phyloP scores from a whole-genome alignment of 2,329 filamentous ascomycete species.

The Talaromyces verruculosus region DNA sequence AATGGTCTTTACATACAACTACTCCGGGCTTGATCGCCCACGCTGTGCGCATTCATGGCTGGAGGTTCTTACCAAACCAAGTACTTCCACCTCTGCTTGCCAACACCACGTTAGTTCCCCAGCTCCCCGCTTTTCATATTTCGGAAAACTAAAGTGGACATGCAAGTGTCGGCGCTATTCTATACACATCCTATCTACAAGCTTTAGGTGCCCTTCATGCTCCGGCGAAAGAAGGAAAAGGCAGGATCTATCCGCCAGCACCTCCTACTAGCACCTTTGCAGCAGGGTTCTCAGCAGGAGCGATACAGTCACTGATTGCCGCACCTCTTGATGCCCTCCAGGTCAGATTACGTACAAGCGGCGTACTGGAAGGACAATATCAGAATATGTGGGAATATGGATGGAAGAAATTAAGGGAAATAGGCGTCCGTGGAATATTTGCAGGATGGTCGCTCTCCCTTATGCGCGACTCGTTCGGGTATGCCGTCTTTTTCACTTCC shows the following conservation, averaged over 20 bases:
- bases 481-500: constrained; percentile 61
- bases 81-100: constrained; percentile 63
- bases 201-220: constrained; percentile 58
- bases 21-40: constrained; percentile 62
- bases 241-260: constrained; percentile 61
- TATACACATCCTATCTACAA: constrained; percentile 65
- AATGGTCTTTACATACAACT: constrained; percentile 62
- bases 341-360: constrained; percentile 59
- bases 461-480: constrained; percentile 61
- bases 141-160: background rate
- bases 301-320: constrained; percentile 61
- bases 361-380: constrained; percentile 60
- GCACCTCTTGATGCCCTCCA: constrained; percentile 65
- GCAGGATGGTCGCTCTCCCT: constrained; percentile 63
- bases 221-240: constrained; percentile 56
- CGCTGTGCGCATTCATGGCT: constrained; percentile 61
- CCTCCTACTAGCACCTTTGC: constrained; percentile 54
- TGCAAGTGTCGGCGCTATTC: constrained; percentile 57
- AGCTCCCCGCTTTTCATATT: background rate
- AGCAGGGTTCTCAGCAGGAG: constrained; percentile 60
- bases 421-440: constrained; percentile 62
- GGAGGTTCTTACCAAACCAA: constrained; percentile 64
- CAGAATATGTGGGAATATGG: constrained; percentile 65
- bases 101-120: constrained; percentile 54
- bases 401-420: constrained; percentile 56